Conservation (phyloP, 495 filamentous ascomycete genomes). For the Achaetomiella virescens region DNA sequence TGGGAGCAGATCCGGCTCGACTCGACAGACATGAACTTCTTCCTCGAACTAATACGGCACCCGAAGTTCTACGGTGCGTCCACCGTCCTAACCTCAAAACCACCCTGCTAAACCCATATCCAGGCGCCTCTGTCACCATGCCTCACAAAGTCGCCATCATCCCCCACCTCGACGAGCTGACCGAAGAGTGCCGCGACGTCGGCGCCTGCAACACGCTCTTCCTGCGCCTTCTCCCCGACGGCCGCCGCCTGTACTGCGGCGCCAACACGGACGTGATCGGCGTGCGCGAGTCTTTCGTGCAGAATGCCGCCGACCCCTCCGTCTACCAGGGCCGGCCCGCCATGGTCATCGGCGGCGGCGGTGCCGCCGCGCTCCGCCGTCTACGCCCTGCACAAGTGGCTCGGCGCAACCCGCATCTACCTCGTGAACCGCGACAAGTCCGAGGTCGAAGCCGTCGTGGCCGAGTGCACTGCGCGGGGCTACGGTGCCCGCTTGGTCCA, state of each 20-base stretch:
- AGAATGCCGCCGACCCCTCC: conserved; percentile 42
- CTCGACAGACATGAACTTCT: conserved; percentile 43
- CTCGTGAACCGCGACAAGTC: conserved; percentile 58
- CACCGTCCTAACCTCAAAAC: too few relatives aligned
- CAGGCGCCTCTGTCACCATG: conserved; percentile 69
- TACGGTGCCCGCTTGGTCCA: conserved; percentile 49
- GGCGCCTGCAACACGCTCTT: conserved; percentile 73
- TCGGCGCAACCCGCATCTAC: conserved; percentile 60
- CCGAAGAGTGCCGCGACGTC: conserved; percentile 58
- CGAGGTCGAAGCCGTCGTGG: conserved; percentile 59
- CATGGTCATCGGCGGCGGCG: conserved; percentile 60
- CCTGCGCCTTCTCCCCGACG: conserved; percentile 40
- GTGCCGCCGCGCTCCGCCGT: conserved; percentile 63
- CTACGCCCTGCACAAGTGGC: conserved; percentile 60
- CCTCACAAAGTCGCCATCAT: conserved; percentile 68
- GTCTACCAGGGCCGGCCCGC: conserved; percentile 51
- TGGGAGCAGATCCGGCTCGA: conserved; percentile 57
- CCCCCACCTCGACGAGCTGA: conserved; percentile 60
- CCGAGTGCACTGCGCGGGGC: conserved; percentile 46
- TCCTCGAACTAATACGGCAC: conserved; percentile 28
- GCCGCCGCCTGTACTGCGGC: conserved; percentile 48
- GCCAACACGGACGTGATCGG: conserved; percentile 75
- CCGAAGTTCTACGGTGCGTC: conserved; percentile 31
- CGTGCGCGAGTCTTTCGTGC: conserved; percentile 59
- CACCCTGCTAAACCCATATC: conserved; percentile 47